A percentile compares a stretch with the other conserved stretches of the same genome.
phyloP scores from a whole-genome alignment of 2,329 filamentous ascomycete genomes.

The Hymenoscyphus fraxineus region DNA sequence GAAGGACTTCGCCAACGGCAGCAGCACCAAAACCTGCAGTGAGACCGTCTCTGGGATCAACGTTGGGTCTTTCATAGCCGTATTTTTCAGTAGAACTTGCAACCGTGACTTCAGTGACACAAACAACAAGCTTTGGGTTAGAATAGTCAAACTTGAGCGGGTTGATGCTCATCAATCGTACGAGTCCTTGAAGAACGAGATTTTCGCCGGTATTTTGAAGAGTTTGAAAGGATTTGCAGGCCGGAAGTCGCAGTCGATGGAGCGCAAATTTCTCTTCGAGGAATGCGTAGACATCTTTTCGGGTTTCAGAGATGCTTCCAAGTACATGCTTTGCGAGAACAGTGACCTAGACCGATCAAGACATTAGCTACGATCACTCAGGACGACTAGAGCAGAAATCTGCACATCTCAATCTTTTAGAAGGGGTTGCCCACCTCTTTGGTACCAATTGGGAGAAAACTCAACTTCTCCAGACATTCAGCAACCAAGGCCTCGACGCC shows the following conservation, averaged over 20 bases:
- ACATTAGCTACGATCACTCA: neutral
- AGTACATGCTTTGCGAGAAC: constrained; percentile 1
- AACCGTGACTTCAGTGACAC: neutral
- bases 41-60: neutral
- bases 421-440: neutral
- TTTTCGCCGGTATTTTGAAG: neutral
- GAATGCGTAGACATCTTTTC: neutral
- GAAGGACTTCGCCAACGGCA: neutral
- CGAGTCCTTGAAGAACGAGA: neutral
- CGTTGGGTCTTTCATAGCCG: neutral
- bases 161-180: neutral
- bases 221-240: neutral
- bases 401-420: neutral
- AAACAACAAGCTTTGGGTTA: neutral
- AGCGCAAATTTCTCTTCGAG: neutral
- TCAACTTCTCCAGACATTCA: neutral
- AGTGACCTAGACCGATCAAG: neutral
- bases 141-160: neutral
- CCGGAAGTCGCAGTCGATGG: neutral
- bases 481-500: neutral
- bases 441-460: neutral
- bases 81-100: neutral
- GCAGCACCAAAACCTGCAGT: neutral
- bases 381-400: neutral
- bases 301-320: neutral